Conservation (phyloP, 1,284 basidiomycete genomes). For the Fistulinella cinereoalba region DNA sequence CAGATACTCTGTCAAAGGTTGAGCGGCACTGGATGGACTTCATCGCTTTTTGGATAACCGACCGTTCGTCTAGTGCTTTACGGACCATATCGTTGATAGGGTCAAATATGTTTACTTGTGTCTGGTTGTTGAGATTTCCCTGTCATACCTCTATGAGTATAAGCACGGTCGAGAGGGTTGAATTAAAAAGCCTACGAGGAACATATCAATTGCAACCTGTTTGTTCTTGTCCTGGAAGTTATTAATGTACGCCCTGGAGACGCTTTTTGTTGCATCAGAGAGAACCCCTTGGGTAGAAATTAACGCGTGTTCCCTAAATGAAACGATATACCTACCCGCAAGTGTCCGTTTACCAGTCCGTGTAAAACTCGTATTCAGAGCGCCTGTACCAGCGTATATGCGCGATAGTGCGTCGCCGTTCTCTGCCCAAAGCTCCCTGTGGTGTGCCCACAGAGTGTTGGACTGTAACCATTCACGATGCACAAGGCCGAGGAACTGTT, state of each 20-base stretch:
- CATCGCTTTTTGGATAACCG: conserved; percentile 11
- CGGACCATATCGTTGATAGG: conserved; percentile 89
- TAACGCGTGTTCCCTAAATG: conserved; percentile 2
- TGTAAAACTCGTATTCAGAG: conserved; percentile 95
- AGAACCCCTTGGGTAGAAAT: conserved; percentile 58
- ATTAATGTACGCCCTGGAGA: conserved; percentile 93
- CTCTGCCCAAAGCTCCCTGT: conserved; percentile 96
- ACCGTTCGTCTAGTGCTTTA: conserved; percentile 66
- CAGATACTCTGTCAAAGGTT: conserved; percentile 53
- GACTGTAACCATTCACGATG: conserved; percentile 74
- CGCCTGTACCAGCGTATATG: conserved; percentile 97
- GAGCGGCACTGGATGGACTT: neutral
- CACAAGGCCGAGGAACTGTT: conserved; percentile 69
- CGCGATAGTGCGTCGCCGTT: conserved; percentile 88
- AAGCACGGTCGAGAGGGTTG: neutral
- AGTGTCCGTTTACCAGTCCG: conserved; percentile 91
- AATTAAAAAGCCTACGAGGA: conserved; percentile 58
- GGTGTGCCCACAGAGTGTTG: conserved; percentile 75
- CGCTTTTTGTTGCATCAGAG: conserved; percentile 96
- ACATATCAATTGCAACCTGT: conserved; percentile 93
- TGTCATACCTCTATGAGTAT: conserved; percentile 30
- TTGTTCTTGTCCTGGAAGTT: conserved; percentile 97
- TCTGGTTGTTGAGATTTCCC: conserved; percentile 90
- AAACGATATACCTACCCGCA: conserved; percentile 51
- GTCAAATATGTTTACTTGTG: conserved; percentile 89